Evolutionary conservation across 1,284 basidiomycete species (phyloP).

Genomic region (Tilletia caries): DNA sequence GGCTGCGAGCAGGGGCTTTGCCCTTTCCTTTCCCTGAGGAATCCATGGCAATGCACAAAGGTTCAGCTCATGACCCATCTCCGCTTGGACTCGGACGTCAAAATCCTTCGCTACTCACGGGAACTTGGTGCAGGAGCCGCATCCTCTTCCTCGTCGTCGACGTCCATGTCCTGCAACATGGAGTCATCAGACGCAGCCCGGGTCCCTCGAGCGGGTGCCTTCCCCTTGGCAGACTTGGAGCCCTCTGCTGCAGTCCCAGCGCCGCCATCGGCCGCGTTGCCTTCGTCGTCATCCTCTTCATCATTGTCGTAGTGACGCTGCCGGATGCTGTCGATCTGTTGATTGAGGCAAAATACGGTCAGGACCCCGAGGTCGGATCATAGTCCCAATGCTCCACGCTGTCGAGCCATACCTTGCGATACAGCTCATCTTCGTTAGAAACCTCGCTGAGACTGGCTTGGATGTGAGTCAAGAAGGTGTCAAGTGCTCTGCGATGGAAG

Average conservation of each 20-base stretch:
- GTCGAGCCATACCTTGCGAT: background rate
- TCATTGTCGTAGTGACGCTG: conserved; percentile 17
- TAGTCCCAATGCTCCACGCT: background rate
- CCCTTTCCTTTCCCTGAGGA: conserved; percentile 1
- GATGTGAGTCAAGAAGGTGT: background rate
- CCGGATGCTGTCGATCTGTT: conserved; percentile 13
- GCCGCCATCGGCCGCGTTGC: background rate
- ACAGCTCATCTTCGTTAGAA: background rate
- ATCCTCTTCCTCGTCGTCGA: conserved; percentile 20
- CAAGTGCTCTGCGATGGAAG: background rate
- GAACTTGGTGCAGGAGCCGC: conserved; percentile 1
- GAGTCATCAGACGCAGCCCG: conserved; percentile 32
- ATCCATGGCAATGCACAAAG: conserved; percentile 8
- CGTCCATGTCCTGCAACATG: conserved; percentile 36
- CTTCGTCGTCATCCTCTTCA: conserved; percentile 20
- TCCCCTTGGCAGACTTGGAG: conserved; percentile 4
- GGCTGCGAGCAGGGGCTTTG: conserved; percentile 14
- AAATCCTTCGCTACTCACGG: background rate
- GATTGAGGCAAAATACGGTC: too few species aligned
- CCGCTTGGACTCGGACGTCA: background rate
- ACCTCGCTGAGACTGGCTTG: background rate
- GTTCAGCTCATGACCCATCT: conserved; percentile 16
- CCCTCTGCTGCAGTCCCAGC: conserved; percentile 3
- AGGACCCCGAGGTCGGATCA: too few species aligned
- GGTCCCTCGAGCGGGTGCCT: background rate